Base-by-base conservation (phyloP, 768 basidiomycete species). In the Auriscalpium microsporum region DNA sequence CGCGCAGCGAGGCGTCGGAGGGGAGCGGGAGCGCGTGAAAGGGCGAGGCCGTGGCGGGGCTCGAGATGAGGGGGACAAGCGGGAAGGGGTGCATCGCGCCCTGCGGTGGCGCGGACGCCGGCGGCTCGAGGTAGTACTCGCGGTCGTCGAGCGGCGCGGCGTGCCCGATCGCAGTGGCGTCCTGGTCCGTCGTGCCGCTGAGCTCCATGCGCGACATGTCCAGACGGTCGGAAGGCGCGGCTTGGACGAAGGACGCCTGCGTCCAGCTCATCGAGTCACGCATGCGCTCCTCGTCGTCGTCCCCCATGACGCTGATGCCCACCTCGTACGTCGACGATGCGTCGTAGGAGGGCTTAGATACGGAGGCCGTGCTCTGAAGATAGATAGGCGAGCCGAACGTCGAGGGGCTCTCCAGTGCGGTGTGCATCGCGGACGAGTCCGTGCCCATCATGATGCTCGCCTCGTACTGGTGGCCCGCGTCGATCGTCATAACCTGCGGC, bases 21-120 rank as follows among this genome's bases (percentile, higher is more conserved):
- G 42, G 35, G 14, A 48, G 40, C 11, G 44, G 50, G 64, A 61
- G 53, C 56, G 63, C 53, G 62, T 63, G 58, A 66, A 59, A 67
- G 37, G 63, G 60, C 52, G 61, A 63, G 34, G 65, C 61, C 10
- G 64, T 65, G 21, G 67, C 61, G 55, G 64, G 66, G 45, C 66
- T 60, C 19, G 67, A 58, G 16, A 54, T 52, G 37, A 58, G 52
- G 48, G 57, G 47, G 11, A 36, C 33, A 38, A 62, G 49, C 2
- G 62, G 60, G 54, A 62, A 63, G 48, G 60, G 53, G 17, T 58
- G 50, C 21, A 49, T 47, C 37, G 44, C 33, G 17, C 44, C 42
- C 42, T 52, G 50, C 17, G 52, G 52, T 11, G 52, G 52, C 21
- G 23, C 56, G 46, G 16, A n/a, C 13, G 34, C 37, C 53, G 57